Evolutionary conservation across 208 protist genomes (phyloP).

Genomic region (Leishmania lainsoni): DNA sequence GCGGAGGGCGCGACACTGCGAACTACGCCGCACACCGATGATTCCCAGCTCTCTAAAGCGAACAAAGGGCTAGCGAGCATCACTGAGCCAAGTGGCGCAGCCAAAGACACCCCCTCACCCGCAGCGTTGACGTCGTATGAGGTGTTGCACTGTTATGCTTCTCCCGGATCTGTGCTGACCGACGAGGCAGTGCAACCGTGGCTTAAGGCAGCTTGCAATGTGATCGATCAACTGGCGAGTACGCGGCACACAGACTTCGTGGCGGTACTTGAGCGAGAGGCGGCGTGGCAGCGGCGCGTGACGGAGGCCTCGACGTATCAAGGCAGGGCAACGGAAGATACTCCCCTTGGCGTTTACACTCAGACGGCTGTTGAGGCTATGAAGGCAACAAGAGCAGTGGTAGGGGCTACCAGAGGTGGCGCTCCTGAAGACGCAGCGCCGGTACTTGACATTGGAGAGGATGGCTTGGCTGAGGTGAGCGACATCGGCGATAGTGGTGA

Average conservation of each 20-base stretch:
- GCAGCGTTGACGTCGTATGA: slow-evolving; percentile 11
- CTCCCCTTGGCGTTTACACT: background rate
- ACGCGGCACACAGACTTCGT: slow-evolving; percentile 11
- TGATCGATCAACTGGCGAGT: slow-evolving; percentile 25
- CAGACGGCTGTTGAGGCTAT: slow-evolving; percentile 3
- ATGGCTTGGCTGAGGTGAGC: background rate
- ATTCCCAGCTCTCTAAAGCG: background rate
- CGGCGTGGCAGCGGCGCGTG: slow-evolving; percentile 14
- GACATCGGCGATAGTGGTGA: background rate
- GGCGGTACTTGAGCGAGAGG: slow-evolving; percentile 19
- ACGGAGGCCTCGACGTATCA: background rate
- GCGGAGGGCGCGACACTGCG: background rate
- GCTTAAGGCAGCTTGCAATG: slow-evolving; percentile 13
- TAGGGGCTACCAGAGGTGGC: background rate
- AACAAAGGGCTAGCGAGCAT: background rate
- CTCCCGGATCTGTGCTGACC: slow-evolving; percentile 14
- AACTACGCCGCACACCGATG: background rate
- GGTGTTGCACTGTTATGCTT: slow-evolving; percentile 11
- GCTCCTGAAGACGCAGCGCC: background rate
- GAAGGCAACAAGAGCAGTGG: background rate
- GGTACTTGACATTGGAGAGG: background rate
- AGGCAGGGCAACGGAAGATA: background rate
- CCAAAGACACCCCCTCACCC: background rate
- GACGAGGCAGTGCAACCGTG: slow-evolving; percentile 9
- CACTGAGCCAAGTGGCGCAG: background rate